phyloP scores from a whole-genome alignment of 1,284 basidiomycete genomes.

The Rugiboletus extremiorientalis region DNA sequence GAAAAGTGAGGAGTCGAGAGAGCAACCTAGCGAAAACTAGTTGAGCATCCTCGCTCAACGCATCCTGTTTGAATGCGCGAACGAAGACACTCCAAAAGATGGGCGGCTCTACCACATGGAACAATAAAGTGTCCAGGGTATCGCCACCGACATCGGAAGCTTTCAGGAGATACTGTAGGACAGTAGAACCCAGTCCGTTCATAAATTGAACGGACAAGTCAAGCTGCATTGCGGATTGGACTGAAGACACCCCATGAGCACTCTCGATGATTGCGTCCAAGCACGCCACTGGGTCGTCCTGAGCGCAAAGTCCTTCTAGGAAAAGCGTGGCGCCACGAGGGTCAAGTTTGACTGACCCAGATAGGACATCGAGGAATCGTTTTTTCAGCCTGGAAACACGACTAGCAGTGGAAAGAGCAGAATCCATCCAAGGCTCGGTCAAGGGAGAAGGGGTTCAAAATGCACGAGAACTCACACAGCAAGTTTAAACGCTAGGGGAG shows the following conservation, averaged over 20 bases:
- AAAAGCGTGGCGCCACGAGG: slow-evolving; percentile 32
- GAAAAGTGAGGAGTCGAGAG: slow-evolving; percentile 42
- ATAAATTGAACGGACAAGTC: slow-evolving; percentile 39
- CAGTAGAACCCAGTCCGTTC: slow-evolving; percentile 39
- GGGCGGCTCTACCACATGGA: slow-evolving; percentile 49
- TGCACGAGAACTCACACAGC: background rate
- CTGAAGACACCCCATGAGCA: slow-evolving; percentile 23
- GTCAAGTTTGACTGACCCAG: slow-evolving; percentile 17
- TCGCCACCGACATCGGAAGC: slow-evolving; percentile 38
- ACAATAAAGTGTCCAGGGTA: slow-evolving; percentile 29
- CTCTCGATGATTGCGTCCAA: slow-evolving; percentile 13
- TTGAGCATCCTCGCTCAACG: slow-evolving; percentile 38
- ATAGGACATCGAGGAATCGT: slow-evolving; percentile 19
- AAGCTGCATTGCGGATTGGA: slow-evolving; percentile 13
- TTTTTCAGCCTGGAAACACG: slow-evolving; percentile 15
- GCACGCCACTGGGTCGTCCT: slow-evolving; percentile 29
- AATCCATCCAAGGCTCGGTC: slow-evolving; percentile 2
- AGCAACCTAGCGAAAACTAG: slow-evolving; percentile 48
- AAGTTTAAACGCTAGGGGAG: background rate
- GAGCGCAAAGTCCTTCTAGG: slow-evolving; percentile 48
- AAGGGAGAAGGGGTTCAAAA: background rate
- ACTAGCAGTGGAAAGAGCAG: background rate
- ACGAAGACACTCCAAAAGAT: slow-evolving; percentile 50
- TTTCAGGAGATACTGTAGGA: slow-evolving; percentile 43
- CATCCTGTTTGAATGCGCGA: slow-evolving; percentile 36